Base-by-base conservation (phyloP, 768 basidiomycete species). In the Hebeloma cylindrosporum region DNA sequence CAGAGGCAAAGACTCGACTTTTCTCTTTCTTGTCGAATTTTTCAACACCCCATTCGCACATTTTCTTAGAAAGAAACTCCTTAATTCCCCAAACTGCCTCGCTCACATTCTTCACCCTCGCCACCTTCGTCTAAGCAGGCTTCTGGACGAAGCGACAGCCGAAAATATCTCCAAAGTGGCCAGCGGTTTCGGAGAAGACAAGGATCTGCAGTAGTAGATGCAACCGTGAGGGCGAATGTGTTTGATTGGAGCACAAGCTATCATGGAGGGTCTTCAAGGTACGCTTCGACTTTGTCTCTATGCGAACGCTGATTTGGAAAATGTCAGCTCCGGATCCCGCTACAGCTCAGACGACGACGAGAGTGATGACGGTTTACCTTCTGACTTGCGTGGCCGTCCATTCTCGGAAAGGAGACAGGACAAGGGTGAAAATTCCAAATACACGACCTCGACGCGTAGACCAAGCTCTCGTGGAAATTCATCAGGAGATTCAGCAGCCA, bases 211-310 rank as follows among this genome's bases (percentile, higher is more conserved):
- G 45, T 58, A 17, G 58, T 57, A 37, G 55, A 63, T 21, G 28
- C 52, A 2, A 43, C 35, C 40, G 56, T 47, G 37, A 61, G 53
- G 41, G 44, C 47, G 32, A 62, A 66, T 45, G 64, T 64, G 47
- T 58, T 81, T 53, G 88, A 83, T 53, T 80, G 88, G 82, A 92
- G 87, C 58, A 90, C 88, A 9, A 91, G 88, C 53, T 92, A 92
- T 65, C 85, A 89, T 47, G 89, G 83, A 21, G 89, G 89, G 33
- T 88, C 88, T 25, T 90, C 88, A 7, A 80, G 85, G 87, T 85
- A 56, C 50, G 77, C 56, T 20, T 11, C 37, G 22, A 34, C 33
- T 40, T 41, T 32, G n/a, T n/a, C n/a, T 22, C 9, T 32, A 14
- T 7, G 25, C 21, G 20, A 7, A 5, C 34, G 9, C 14, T 26